phyloP scores from a whole-genome alignment of 148 eudicot genomes.

The Chenopodium album region DNA sequence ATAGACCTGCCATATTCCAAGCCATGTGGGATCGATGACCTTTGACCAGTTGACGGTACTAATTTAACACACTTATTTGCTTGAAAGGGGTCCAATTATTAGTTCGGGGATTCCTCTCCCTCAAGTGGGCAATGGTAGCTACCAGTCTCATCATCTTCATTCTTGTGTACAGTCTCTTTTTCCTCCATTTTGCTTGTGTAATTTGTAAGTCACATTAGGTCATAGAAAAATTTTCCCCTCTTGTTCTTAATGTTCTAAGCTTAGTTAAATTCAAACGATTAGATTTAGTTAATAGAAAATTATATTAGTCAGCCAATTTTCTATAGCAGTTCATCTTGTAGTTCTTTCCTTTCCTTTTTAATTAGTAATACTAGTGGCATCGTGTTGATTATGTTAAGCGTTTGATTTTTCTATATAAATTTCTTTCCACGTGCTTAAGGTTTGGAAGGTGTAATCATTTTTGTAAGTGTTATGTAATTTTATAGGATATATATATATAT shows the following conservation, averaged over 20 bases:
- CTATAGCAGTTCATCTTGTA: no score
- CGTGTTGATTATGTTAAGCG: no score
- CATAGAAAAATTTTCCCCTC: constrained; percentile 15
- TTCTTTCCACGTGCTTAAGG: no score
- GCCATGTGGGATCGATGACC: constrained; percentile 76
- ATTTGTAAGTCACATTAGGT: constrained; percentile 47
- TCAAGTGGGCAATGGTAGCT: constrained; percentile 1
- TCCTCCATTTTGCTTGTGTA: constrained; percentile 36
- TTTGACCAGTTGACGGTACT: constrained; percentile 20
- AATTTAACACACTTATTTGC: constrained; percentile 24
- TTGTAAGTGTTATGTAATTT: no score
- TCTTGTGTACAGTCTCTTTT: constrained; percentile 70
- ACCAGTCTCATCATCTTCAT: constrained; percentile 45
- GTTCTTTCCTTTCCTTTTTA: no score
- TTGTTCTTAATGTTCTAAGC: not conserved
- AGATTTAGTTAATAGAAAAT: constrained; percentile 9
- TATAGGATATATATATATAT: no score
- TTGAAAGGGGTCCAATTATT: constrained; percentile 24
- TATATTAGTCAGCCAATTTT: constrained; percentile 10
- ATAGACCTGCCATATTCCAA: constrained; percentile 77
- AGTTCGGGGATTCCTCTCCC: constrained; percentile 28
- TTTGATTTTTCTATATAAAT: no score
- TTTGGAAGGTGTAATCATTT: no score
- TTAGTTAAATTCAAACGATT: constrained; percentile 3
- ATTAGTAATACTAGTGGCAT: no score